Evolutionary conservation across 768 basidiomycete species (phyloP).

Genomic region (Phlebiopsis flavidoalba): DNA sequence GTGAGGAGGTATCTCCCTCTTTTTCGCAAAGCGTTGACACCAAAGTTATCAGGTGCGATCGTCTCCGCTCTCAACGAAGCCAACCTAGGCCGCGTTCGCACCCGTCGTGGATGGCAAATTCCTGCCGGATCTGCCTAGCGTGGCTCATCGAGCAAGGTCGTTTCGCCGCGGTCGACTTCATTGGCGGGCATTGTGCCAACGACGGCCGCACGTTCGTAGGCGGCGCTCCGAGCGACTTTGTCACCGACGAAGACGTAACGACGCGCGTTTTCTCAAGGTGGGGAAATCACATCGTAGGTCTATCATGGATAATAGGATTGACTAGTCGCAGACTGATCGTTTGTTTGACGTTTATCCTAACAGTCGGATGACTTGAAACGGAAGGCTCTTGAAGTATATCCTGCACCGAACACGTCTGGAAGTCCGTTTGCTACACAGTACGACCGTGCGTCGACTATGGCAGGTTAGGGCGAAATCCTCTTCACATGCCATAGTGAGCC

Average conservation of each 20-base stretch:
- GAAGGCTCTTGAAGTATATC: not conserved
- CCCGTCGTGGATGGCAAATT: not conserved
- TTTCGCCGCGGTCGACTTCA: not conserved
- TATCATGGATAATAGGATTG: not conserved
- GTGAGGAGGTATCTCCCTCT: not conserved
- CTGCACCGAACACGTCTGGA: not conserved
- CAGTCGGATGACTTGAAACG: not conserved
- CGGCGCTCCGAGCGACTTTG: not conserved
- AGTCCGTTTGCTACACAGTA: not conserved
- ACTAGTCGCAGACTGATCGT: not conserved
- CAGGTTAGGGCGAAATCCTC: not conserved
- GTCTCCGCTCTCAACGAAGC: not conserved
- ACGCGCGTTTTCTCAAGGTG: not conserved
- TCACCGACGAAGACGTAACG: not conserved
- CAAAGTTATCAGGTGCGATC: not conserved
- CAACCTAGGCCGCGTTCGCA: not conserved
- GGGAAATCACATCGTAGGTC: not conserved
- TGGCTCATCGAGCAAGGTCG: not conserved
- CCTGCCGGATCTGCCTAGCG: not conserved
- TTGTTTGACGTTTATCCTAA: not conserved
- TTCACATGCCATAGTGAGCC: not conserved
- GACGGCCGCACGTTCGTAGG: not conserved
- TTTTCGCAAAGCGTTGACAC: not conserved
- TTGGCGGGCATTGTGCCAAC: not conserved
- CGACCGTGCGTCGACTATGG: not conserved